phyloP scores from a whole-genome alignment of 148 eudicot species.

The Selenicereus undatus region DNA sequence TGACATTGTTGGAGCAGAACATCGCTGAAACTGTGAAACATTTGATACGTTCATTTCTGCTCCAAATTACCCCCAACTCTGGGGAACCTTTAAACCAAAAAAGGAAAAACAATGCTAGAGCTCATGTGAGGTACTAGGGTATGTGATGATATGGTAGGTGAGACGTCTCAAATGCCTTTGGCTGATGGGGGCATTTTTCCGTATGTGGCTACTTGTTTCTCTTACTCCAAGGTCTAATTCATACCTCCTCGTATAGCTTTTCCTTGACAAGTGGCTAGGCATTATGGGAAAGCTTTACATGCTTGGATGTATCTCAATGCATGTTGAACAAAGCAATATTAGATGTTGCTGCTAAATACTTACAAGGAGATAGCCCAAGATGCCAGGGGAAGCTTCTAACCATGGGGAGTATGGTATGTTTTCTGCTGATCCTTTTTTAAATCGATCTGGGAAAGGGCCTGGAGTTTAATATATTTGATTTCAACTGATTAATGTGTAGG shows the following conservation, averaged over 20 bases:
- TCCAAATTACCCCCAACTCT: too few relatives aligned
- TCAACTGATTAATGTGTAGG: constrained; percentile 34
- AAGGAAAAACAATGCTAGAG: background rate
- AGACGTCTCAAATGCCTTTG: background rate
- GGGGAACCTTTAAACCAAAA: too few relatives aligned
- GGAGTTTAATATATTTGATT: background rate
- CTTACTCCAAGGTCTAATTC: background rate
- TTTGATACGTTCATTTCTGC: too few relatives aligned
- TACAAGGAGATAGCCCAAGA: constrained; percentile 49
- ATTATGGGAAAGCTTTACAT: constrained; percentile 93
- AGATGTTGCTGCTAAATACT: constrained; percentile 54
- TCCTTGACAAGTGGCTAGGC: constrained; percentile 62
- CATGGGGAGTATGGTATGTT: constrained; percentile 66
- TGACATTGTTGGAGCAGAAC: background rate
- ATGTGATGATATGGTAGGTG: background rate
- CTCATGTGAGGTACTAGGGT: background rate
- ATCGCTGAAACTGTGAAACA: background rate
- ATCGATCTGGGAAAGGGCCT: background rate
- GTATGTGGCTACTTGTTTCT: background rate
- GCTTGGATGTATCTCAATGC: constrained; percentile 91
- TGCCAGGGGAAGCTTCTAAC: constrained; percentile 49
- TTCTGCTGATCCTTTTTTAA: constrained; percentile 14
- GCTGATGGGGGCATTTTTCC: background rate
- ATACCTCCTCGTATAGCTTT: constrained; percentile 5
- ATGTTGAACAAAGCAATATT: constrained; percentile 80